Conservation (phyloP, 306 rosid genomes). For the Amphicarpaea edgeworthii region DNA sequence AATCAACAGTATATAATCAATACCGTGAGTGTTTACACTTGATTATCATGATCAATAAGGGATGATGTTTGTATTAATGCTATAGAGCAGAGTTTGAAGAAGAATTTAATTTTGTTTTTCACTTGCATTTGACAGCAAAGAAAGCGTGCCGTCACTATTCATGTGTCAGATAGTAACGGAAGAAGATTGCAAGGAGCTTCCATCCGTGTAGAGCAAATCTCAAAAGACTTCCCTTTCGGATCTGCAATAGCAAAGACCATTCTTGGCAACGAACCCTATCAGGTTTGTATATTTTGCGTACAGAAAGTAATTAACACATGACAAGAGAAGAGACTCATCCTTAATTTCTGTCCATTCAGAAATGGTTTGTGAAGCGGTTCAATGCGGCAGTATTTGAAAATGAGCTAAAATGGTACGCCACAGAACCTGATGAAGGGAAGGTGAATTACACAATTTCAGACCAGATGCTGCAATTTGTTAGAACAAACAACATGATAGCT, state of each 20-base stretch:
- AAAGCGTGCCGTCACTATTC: slow-evolving; percentile 80
- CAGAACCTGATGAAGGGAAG: slow-evolving; percentile 81
- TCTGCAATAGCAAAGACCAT: slow-evolving; percentile 90
- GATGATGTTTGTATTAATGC: neutral
- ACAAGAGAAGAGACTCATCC: slow-evolving; percentile 2
- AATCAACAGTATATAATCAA: slow-evolving; percentile 79
- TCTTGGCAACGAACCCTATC: slow-evolving; percentile 79
- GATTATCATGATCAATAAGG: neutral
- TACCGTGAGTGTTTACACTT: slow-evolving; percentile 56
- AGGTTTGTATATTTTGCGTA: slow-evolving; percentile 53
- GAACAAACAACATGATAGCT: slow-evolving; percentile 70
- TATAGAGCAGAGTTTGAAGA: neutral
- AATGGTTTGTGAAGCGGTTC: slow-evolving; percentile 86
- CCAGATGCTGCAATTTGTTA: slow-evolving; percentile 72
- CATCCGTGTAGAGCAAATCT: slow-evolving; percentile 57
- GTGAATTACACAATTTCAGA: slow-evolving; percentile 72
- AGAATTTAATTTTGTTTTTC: neutral
- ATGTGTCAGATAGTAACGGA: slow-evolving; percentile 72
- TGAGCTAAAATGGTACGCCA: slow-evolving; percentile 94
- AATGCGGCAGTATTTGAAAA: slow-evolving; percentile 90
- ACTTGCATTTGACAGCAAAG: slow-evolving; percentile 58
- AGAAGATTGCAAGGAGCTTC: slow-evolving; percentile 66
- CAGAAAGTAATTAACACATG: neutral
- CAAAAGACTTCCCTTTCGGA: slow-evolving; percentile 89
- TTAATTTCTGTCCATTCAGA: slow-evolving; percentile 44